Evolutionary conservation across 2,329 filamentous ascomycete species (phyloP).

Genomic region (Pseudogymnoascus sp.): DNA sequence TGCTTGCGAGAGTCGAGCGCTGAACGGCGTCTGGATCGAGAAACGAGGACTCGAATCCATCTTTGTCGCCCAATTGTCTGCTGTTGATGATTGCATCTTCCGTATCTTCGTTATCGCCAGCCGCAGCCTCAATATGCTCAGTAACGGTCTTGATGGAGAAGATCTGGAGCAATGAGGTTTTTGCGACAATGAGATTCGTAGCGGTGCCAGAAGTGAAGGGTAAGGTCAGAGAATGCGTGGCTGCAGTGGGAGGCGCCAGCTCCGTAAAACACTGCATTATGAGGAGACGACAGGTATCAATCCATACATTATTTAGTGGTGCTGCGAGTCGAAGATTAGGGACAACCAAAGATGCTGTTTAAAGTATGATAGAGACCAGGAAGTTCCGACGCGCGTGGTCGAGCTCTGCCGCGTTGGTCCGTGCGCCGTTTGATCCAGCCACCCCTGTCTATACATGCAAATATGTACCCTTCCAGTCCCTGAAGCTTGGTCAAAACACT

Average conservation of each 20-base stretch:
- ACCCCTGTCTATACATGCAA: not conserved
- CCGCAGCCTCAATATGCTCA: constrained; percentile 43
- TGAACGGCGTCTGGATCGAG: constrained; percentile 55
- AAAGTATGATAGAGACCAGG: not conserved
- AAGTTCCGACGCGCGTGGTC: not conserved
- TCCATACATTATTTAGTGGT: not conserved
- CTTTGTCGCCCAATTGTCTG: constrained; percentile 47
- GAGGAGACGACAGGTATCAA: not conserved
- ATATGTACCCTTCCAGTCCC: constrained; percentile 1
- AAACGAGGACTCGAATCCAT: constrained; percentile 59
- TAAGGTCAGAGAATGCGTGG: constrained; percentile 76
- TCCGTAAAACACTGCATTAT: constrained; percentile 97
- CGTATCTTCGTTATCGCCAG: constrained; percentile 25
- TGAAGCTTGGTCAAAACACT: constrained; percentile 3
- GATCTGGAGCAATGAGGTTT: constrained; percentile 86
- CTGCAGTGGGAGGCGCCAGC: constrained; percentile 85
- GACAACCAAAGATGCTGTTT: not conserved
- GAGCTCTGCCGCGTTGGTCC: constrained; percentile 5
- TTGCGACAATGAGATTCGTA: constrained; percentile 83
- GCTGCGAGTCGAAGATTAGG: not conserved
- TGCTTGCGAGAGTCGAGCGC: constrained; percentile 55
- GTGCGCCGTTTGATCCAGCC: not conserved
- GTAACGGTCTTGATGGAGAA: constrained; percentile 66
- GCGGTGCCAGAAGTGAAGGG: constrained; percentile 69
- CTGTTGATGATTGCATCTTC: constrained; percentile 44